Conservation (phyloP, 441 rosid genomes). For the Biscutella laevigata region DNA sequence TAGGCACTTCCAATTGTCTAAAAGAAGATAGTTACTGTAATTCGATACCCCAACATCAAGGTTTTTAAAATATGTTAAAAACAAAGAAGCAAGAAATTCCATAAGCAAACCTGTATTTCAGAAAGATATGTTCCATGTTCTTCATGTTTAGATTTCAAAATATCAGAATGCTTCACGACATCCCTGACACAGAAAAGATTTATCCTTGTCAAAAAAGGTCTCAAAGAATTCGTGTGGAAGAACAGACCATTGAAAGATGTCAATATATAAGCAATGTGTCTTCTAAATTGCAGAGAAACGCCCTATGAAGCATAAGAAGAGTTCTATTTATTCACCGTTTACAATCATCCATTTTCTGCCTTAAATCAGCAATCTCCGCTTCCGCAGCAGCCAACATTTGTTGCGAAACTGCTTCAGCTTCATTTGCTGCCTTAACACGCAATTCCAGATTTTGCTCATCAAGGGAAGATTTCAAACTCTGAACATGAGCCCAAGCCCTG, state of each 20-base stretch:
- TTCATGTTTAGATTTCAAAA: constrained; percentile 72
- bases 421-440: constrained; percentile 90
- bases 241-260: not conserved
- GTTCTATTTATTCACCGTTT: constrained; percentile 46
- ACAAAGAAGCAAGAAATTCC: constrained; percentile 6
- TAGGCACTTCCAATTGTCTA: constrained; percentile 94
- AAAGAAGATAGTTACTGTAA: constrained; percentile 32
- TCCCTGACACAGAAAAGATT: constrained; percentile 49
- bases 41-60: constrained; percentile 18
- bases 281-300: constrained; percentile 7
- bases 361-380: constrained; percentile 91
- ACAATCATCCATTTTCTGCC: constrained; percentile 72
- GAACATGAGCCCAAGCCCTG: constrained; percentile 78
- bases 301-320: not conserved
- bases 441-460: constrained; percentile 83
- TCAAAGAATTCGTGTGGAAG: not conserved
- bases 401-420: constrained; percentile 93
- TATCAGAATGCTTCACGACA: constrained; percentile 44
- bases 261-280: not conserved
- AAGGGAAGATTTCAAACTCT: constrained; percentile 67
- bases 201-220: constrained; percentile 8
- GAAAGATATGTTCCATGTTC: constrained; percentile 88
- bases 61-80: constrained; percentile 4
- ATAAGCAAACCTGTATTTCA: constrained; percentile 75
- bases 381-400: constrained; percentile 94